Evolutionary conservation across 345 rosid species (phyloP), one percentile per base, ranked within the genome.

Genomic region (Excoecaria agallocha): DNA sequence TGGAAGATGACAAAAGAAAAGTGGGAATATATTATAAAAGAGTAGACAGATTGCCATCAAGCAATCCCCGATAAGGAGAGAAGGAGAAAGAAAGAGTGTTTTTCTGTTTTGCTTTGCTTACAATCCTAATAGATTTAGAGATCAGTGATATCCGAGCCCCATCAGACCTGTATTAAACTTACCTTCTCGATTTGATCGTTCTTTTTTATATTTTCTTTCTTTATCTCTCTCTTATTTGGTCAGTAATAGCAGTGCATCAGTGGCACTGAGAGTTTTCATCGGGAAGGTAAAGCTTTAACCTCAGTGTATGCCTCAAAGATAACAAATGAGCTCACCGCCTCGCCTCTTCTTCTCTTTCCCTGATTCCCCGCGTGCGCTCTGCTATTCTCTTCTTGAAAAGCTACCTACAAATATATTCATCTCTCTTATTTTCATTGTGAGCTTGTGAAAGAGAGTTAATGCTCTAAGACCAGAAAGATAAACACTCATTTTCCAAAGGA

Each of bases 221-320:
- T 24, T 69, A 6, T 82, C 71, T 77, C 67, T 68, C 79, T 71
- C 68, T 76, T 30, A 71, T 79, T 81, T 82, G 76, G 86, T 87
- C 97, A 88, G 94, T 70, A 80, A 75, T 82, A 85, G 87, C 97
- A 89, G 93, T 85, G 86, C 78, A 77, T 59, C 85, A 82, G 86
- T 86, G 80, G 79, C 93, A 85, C 86, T 84, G 76, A 46, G 78
- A 70, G 76, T 81, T 84, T 92, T 85, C 90, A 87, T 92, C 82
- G 97, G 97, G 96, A 90, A 92, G 88, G 91, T 84, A 90, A 90
- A 81, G 83, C 77, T 73, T 75, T 51, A 62, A 58, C 77, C 57
- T 51, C 70, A 66, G 25, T 63, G 17, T 58, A 7, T 58, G 62
- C 71, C 74, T 70, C 79, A 52, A 63, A 70, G 43, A 70, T 63